Evolutionary conservation across 257 asterid species (phyloP), one percentile per base, ranked within the genome.

Genomic region (Paraleonurus japonicus): DNA sequence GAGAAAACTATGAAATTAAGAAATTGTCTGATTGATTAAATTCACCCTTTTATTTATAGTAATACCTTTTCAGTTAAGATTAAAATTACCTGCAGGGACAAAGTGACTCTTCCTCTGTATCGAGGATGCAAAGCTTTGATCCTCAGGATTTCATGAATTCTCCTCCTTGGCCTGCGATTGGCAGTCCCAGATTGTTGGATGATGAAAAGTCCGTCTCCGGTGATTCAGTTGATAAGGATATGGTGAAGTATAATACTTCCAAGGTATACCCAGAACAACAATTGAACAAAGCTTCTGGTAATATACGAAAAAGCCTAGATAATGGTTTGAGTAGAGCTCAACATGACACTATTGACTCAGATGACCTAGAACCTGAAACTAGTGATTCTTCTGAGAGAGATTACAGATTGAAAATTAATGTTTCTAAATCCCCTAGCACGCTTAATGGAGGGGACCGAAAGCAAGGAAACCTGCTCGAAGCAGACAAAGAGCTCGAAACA

Each of bases 381-480:
- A 82, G 89, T 54, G 88, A 86, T 69, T 83, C 83, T 69, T 83
- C 91, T 48, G 95, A 90, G 78, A 74, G 74, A 32, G 92, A 88
- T 35, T 78, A 78, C 78, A 75, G 61, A 65, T 78, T 72, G 73
- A 88, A 88, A 78, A 64, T 70, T 6, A 81, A 55, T 57, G 78
- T 70, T 80, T 72, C 80, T 33, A 84, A 79, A 78, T 62, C 70
- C 72, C 65, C 75, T 51, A 69, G 51, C 66, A 68, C 30, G 32
- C 61, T 87, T 10, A 89, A 74, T 61, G 86, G 87, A 35, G 32
- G 16, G 90, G 71, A 45, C 75, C 87, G 33, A 88, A 88, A 75
- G 47, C 80, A 71, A 82, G 41, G 75, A 88, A 62, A 73, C 88
- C 87, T 54, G 84, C 85, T 79, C 87, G 39, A 75, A 62, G 78